These are phyloP conservation scores for Emiliania huxleyi DNA, from an alignment of 78 protist genomes.

Conservation along the genomic window DNA sequence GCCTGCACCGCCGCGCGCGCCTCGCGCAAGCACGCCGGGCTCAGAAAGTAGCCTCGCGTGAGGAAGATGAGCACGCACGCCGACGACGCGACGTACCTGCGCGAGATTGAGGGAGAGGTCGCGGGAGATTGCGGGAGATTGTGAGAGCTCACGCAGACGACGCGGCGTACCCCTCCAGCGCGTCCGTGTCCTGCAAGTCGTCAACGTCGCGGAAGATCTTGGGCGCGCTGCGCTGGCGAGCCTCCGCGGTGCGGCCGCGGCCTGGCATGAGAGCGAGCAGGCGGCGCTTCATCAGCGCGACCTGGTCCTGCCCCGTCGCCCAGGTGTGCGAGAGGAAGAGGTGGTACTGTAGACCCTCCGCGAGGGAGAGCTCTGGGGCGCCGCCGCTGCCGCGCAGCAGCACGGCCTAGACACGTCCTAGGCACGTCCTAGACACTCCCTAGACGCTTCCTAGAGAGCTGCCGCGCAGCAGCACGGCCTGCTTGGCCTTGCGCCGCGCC, in stretches of 20 bases:
- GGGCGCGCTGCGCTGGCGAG: not conserved
- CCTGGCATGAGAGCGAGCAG: not conserved
- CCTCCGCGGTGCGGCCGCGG: not conserved
- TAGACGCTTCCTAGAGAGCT: too few species aligned
- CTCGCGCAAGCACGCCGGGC: too few species aligned
- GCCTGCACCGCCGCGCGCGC: not conserved
- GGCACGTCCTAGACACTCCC: too few species aligned
- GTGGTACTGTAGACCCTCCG: not conserved
- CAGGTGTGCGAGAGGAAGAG: conserved; percentile 10
- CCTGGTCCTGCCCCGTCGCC: conserved; percentile 31
- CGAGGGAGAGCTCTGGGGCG: not conserved
- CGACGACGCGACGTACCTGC: not conserved
- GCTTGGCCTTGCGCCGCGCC: too few species aligned
- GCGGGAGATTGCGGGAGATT: too few species aligned
- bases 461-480: too few species aligned
- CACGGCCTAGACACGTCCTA: too few species aligned
- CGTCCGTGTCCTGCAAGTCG: not conserved
- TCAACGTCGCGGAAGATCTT: not conserved
- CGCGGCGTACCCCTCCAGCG: not conserved
- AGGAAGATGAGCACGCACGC: not conserved
- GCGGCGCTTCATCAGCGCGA: not conserved
- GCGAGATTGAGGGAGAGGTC: too few species aligned
- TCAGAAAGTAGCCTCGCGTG: not conserved
- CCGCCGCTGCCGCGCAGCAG: too few species aligned
- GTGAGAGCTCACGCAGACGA: not conserved